Percentiles rank a stretch among this genome's conserved stretches.
These are phyloP conservation scores for Kluyveromyces starmeri DNA, from an alignment of 805 yeast genomes.

Conservation along the genomic window DNA sequence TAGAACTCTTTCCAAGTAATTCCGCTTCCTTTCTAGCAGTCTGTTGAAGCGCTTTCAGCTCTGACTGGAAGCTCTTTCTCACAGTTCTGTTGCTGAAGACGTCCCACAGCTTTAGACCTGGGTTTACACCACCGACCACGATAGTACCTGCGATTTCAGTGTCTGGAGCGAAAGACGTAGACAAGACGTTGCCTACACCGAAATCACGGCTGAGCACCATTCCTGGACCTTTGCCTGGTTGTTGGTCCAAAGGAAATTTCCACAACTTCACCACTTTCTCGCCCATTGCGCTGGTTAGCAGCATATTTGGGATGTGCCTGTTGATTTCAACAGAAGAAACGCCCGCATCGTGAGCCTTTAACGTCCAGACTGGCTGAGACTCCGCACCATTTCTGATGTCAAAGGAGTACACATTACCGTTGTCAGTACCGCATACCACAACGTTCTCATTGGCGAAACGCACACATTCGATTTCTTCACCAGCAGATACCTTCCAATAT, in stretches of 20 bases:
- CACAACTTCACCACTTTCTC: slow-evolving; percentile 82
- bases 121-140: slow-evolving; percentile 78
- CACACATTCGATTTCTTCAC: slow-evolving; percentile 80
- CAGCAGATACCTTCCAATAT: slow-evolving; percentile 49
- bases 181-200: slow-evolving; percentile 87
- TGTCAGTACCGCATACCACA: slow-evolving; percentile 85
- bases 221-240: slow-evolving; percentile 46
- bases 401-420: slow-evolving; percentile 80
- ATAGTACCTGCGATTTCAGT: slow-evolving; percentile 76
- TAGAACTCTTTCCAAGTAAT: slow-evolving; percentile 49
- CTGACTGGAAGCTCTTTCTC: slow-evolving; percentile 55
- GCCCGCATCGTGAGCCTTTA: slow-evolving; percentile 95
- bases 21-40: slow-evolving; percentile 51
- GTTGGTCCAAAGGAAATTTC: slow-evolving; percentile 49
- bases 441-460: slow-evolving; percentile 54
- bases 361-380: slow-evolving; percentile 76
- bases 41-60: slow-evolving; percentile 45
- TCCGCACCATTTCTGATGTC: slow-evolving; percentile 60
- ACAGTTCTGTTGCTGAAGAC: slow-evolving; percentile 74
- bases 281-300: slow-evolving; percentile 85
- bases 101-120: slow-evolving; percentile 89
- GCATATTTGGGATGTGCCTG: slow-evolving; percentile 54
- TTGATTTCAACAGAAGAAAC: slow-evolving; percentile 75
- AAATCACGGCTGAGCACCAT: slow-evolving; percentile 88
- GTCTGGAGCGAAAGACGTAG: slow-evolving; percentile 79